A percentile compares a stretch with the other conserved stretches of the same genome.
Conservation (phyloP, 768 basidiomycete genomes). For the Amanita exitialis region DNA sequence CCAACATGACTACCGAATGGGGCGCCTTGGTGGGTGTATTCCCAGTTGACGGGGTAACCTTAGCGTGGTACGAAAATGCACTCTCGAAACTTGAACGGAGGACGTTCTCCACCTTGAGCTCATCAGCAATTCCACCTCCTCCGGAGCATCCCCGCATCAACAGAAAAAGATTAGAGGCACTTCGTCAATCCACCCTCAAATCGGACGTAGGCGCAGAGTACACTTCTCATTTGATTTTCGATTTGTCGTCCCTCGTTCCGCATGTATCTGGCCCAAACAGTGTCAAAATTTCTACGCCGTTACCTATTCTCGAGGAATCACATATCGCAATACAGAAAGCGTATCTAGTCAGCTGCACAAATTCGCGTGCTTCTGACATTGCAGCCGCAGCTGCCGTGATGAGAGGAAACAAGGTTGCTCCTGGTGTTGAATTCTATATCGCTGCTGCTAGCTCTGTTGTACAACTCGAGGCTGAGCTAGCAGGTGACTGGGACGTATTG, state of each 20-base stretch:
- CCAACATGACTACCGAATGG: constrained; percentile 99
- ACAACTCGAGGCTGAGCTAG: constrained; percentile 77
- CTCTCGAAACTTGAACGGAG: constrained; percentile 67
- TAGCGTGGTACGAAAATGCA: constrained; percentile 78
- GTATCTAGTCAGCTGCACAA: constrained; percentile 97
- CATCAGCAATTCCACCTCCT: constrained; percentile 51
- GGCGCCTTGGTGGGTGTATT: constrained; percentile 94
- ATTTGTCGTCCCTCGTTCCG: constrained; percentile 89
- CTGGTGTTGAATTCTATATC: constrained; percentile 94
- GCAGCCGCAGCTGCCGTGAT: constrained; percentile 89
- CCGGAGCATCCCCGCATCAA: constrained; percentile 87
- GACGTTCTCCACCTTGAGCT: constrained; percentile 50
- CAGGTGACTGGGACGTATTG: constrained; percentile 84
- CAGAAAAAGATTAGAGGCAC: constrained; percentile 51
- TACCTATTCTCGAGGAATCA: constrained; percentile 68
- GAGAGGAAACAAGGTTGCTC: constrained; percentile 68
- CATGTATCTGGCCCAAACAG: constrained; percentile 97
- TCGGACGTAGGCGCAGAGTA: constrained; percentile 80
- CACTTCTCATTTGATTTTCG: constrained; percentile 80
- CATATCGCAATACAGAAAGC: constrained; percentile 89
- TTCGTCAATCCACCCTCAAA: constrained; percentile 39
- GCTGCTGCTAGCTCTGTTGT: constrained; percentile 91
- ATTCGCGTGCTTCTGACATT: constrained; percentile 92
- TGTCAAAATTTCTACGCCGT: constrained; percentile 92
- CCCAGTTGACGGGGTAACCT: constrained; percentile 75